Evolutionary conservation across 371 early-diverging fungal species (phyloP).

Genomic region (Entomophthora muscae): DNA sequence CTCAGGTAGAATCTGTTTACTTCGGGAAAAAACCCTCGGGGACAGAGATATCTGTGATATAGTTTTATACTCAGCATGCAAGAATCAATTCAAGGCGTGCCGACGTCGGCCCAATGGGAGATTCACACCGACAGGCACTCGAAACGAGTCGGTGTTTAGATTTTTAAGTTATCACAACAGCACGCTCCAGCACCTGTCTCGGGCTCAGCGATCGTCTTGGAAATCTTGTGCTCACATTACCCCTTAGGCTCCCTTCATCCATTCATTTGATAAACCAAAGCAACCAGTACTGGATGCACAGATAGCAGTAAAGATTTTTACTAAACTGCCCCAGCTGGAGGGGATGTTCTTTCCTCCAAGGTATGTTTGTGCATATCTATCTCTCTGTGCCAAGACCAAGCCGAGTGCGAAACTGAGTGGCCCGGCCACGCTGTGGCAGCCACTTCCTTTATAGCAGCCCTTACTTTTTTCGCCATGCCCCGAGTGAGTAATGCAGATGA

Average conservation of each 20-base stretch:
- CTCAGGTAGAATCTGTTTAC: slow-evolving; percentile 18
- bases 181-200: slow-evolving; percentile 57
- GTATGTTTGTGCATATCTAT: neutral
- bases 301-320: neutral
- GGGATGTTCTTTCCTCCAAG: neutral
- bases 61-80: slow-evolving; percentile 62
- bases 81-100: slow-evolving; percentile 31
- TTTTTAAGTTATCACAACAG: slow-evolving; percentile 40
- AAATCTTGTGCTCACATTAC: slow-evolving; percentile 30
- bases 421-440: neutral
- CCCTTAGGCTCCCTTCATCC: slow-evolving; percentile 25
- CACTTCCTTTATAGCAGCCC: neutral
- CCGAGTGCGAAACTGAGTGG: too few species aligned
- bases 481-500: neutral
- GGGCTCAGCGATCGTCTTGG: slow-evolving; percentile 60
- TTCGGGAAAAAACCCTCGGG: slow-evolving; percentile 19
- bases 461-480: neutral
- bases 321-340: neutral
- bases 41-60: slow-evolving; percentile 38
- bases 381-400: neutral
- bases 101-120: slow-evolving; percentile 50
- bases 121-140: slow-evolving; percentile 15
- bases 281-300: neutral
- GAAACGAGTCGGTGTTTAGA: slow-evolving; percentile 18
- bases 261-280: neutral